phyloP scores from a whole-genome alignment of 345 rosid genomes.

The Linum usitatissimum region DNA sequence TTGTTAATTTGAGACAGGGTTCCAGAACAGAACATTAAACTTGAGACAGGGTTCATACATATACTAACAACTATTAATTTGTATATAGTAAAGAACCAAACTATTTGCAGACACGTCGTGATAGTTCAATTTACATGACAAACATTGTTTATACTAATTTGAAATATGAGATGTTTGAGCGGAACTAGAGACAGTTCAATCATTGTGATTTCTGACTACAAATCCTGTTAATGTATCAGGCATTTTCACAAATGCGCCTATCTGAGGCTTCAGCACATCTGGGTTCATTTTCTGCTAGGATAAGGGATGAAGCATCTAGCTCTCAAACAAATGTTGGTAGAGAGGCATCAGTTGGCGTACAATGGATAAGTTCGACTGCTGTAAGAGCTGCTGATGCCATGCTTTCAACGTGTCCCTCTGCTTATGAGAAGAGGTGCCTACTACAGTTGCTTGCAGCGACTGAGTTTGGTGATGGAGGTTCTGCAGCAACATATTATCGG shows the following conservation, averaged over 20 bases:
- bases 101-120: no score
- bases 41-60: background rate
- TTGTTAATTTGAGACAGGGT: no score
- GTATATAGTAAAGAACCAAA: background rate
- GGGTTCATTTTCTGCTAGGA: conserved; percentile 83
- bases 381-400: conserved; percentile 85
- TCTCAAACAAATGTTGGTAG: conserved; percentile 44
- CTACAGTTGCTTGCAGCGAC: conserved; percentile 81
- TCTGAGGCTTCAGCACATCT: conserved; percentile 97
- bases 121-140: background rate
- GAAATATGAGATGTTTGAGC: background rate
- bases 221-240: conserved; percentile 29
- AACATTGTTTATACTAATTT: background rate
- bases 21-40: background rate
- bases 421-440: conserved; percentile 92
- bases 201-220: background rate
- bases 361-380: conserved; percentile 85
- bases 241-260: conserved; percentile 93
- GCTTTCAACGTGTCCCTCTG: conserved; percentile 83
- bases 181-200: background rate
- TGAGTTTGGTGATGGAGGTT: conserved; percentile 94
- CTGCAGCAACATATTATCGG: conserved; percentile 59
- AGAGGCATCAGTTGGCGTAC: conserved; percentile 53
- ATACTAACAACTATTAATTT: no score
- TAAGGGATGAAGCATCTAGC: conserved; percentile 62